Evolutionary conservation across 805 yeast genomes (phyloP).

Genomic region (Candida vaughaniae): DNA sequence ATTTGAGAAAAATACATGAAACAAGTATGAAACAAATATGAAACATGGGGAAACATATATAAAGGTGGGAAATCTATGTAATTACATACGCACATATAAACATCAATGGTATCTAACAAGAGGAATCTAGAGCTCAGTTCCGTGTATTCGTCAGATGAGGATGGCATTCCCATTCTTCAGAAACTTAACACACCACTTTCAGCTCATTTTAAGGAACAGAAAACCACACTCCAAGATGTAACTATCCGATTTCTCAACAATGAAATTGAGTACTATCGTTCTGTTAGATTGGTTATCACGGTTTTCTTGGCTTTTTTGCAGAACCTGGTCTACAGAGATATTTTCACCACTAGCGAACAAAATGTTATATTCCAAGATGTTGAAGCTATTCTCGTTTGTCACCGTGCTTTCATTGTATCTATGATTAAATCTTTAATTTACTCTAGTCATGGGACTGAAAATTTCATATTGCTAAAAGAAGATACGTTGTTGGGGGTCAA

Average conservation of each 20-base stretch:
- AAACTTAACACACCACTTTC: conserved; percentile 37
- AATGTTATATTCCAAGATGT: conserved; percentile 44
- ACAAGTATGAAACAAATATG: conserved; percentile 4
- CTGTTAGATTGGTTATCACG: conserved; percentile 25
- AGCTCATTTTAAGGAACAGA: too few relatives aligned
- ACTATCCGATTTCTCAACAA: conserved; percentile 2
- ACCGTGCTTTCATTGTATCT: conserved; percentile 11
- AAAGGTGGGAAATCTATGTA: too few relatives aligned
- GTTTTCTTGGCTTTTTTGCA: conserved; percentile 32
- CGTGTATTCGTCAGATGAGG: conserved; percentile 2
- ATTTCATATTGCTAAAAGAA: too few relatives aligned
- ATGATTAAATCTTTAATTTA: too few relatives aligned
- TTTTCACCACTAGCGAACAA: conserved; percentile 34
- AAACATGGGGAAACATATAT: too few relatives aligned
- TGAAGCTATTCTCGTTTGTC: conserved; percentile 35
- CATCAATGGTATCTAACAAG: conserved; percentile 4
- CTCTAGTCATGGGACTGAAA: too few relatives aligned
- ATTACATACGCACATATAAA: too few relatives aligned
- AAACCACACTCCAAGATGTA: too few relatives aligned
- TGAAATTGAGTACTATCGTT: conserved; percentile 21
- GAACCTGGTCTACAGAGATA: conserved; percentile 25
- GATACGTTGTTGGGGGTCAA: conserved; percentile 6
- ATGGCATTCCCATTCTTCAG: conserved; percentile 13
- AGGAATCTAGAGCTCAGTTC: conserved; percentile 5
- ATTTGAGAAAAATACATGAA: neutral